Evolutionary conservation across 345 rosid genomes (phyloP).

Genomic region (Eucalyptus grandis): DNA sequence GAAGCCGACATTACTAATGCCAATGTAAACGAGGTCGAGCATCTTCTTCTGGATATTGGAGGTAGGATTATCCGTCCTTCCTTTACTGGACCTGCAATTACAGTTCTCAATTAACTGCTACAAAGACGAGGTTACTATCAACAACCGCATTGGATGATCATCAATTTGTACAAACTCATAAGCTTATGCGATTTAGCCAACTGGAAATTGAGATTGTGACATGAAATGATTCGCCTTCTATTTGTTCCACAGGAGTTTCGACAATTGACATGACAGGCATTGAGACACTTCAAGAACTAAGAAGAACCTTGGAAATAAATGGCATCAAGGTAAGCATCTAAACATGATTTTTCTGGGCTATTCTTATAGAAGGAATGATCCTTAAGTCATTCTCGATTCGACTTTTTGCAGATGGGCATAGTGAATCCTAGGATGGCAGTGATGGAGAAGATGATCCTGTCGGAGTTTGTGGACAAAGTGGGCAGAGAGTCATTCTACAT

Average conservation of each 20-base stretch:
- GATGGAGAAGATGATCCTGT: constrained; percentile 66
- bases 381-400: neutral
- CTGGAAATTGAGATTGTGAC: neutral
- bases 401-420: constrained; percentile 34
- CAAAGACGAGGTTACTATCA: neutral
- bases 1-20: constrained; percentile 10
- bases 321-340: constrained; percentile 28
- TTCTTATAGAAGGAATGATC: neutral
- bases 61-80: constrained; percentile 15
- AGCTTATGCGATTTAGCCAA: neutral
- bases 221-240: neutral
- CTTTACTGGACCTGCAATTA: neutral
- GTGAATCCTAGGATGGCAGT: constrained; percentile 73
- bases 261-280: constrained; percentile 70
- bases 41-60: constrained; percentile 59
- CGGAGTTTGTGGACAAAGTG: constrained; percentile 37
- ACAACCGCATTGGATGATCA: neutral
- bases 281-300: constrained; percentile 46
- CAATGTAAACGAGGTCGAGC: constrained; percentile 24
- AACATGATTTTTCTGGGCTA: neutral
- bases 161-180: neutral
- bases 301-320: constrained; percentile 24
- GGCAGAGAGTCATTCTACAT: constrained; percentile 55
- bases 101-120: neutral
- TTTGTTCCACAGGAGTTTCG: constrained; percentile 36